A percentile compares a stretch with the other conserved stretches of the same genome.
Conservation (phyloP, 176 grass and related monocot genomes). For the Cenchrus americanus region DNA sequence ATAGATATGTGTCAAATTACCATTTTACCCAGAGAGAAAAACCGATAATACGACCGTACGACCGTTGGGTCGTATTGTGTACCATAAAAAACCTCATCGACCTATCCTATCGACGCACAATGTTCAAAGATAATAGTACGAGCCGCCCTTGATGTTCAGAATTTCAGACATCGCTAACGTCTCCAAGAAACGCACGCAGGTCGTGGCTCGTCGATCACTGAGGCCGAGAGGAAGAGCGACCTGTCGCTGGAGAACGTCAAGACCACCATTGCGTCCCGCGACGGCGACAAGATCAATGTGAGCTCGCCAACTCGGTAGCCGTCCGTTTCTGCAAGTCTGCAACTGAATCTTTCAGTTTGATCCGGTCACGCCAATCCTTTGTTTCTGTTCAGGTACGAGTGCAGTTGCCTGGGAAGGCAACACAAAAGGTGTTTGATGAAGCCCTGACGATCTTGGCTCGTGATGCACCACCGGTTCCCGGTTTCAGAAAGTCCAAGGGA, state of each 20-base stretch:
- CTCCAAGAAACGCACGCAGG: constrained; percentile 50
- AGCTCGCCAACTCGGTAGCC: constrained; percentile 37
- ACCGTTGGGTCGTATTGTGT: too few species aligned
- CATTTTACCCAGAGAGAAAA: too few species aligned
- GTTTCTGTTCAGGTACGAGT: constrained; percentile 58
- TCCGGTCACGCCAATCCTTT: neutral
- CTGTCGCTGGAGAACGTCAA: constrained; percentile 53
- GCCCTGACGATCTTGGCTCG: constrained; percentile 56
- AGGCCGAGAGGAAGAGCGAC: constrained; percentile 47
- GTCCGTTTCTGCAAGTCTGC: neutral
- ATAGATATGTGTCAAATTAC: too few species aligned
- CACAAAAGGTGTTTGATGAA: constrained; percentile 64
- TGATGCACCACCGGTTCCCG: constrained; percentile 68
- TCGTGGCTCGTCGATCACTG: constrained; percentile 50
- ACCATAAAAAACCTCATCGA: too few species aligned
- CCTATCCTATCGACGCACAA: too few species aligned
- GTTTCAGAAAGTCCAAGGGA: constrained; percentile 79
- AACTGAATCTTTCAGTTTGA: neutral
- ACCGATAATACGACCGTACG: too few species aligned
- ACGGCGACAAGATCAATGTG: constrained; percentile 67
- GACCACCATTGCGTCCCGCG: constrained; percentile 47
- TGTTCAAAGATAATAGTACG: neutral
- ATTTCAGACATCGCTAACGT: constrained; percentile 3
- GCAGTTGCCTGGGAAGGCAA: constrained; percentile 65
- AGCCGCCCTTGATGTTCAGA: neutral